A percentile compares a stretch with the other conserved stretches of the same genome.
These are phyloP conservation scores for Rutidosis leptorrhynchoides DNA, from an alignment of 129 eudicot species.

Conservation along the genomic window DNA sequence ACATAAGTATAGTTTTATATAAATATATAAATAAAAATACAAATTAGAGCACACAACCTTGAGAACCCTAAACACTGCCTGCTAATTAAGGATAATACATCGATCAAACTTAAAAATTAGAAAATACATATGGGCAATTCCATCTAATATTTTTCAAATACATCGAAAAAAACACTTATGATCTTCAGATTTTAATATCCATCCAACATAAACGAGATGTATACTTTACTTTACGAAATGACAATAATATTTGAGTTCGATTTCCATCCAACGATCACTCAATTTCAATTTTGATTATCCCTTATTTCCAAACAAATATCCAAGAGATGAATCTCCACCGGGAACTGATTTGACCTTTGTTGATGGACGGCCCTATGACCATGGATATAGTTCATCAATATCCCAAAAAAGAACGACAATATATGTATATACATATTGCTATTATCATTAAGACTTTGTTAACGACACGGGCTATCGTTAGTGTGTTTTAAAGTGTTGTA, in stretches of 20 bases:
- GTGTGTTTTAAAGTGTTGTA: too few relatives aligned
- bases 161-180: background rate
- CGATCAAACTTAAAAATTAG: background rate
- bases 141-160: background rate
- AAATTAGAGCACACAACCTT: background rate
- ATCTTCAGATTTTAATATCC: background rate
- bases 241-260: background rate
- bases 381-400: background rate
- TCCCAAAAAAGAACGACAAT: background rate
- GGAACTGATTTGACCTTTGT: conserved; percentile 64
- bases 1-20: too few relatives aligned
- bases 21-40: too few relatives aligned
- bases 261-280: too few relatives aligned
- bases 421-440: too few relatives aligned
- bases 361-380: conserved; percentile 55
- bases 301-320: conserved; percentile 71
- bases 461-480: too few relatives aligned
- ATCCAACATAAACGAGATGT: background rate
- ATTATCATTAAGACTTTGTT: too few relatives aligned
- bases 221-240: background rate
- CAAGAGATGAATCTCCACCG: conserved; percentile 65
- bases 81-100: background rate
- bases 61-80: background rate
- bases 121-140: background rate
- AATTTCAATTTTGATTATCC: too few relatives aligned